phyloP scores from a whole-genome alignment of 495 filamentous ascomycete genomes.

The Neurospora sp. region DNA sequence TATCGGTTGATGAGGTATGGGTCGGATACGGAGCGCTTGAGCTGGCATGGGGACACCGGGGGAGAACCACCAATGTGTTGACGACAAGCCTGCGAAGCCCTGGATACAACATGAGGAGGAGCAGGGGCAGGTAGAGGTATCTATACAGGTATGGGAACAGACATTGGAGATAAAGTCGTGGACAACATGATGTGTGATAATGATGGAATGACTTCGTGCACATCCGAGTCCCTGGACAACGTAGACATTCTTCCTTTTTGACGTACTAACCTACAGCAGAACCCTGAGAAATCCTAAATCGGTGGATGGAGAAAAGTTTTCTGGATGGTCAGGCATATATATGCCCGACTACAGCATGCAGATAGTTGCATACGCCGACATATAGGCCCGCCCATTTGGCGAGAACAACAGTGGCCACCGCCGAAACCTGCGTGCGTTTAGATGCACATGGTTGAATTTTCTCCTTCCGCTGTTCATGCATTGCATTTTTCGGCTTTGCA shows the following conservation, averaged over 20 bases:
- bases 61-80: too few relatives aligned
- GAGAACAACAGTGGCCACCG: background rate
- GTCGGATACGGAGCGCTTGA: too few relatives aligned
- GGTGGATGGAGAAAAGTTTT: background rate
- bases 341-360: background rate
- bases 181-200: background rate
- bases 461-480: background rate
- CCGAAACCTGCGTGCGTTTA: background rate
- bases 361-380: background rate
- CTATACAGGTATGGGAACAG: background rate
- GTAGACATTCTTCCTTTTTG: background rate
- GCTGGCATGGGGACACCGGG: too few relatives aligned
- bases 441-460: background rate
- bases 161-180: accelerated
- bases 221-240: background rate
- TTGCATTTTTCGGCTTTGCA: background rate
- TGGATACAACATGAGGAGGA: too few relatives aligned
- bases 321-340: background rate
- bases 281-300: background rate
- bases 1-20: too few relatives aligned
- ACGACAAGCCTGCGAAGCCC: too few relatives aligned
- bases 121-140: too few relatives aligned
- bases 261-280: background rate
- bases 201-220: background rate
- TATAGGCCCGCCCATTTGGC: background rate